Base-by-base conservation (phyloP, 352 stramenopile species). In the Globisporangium abappressorium region DNA sequence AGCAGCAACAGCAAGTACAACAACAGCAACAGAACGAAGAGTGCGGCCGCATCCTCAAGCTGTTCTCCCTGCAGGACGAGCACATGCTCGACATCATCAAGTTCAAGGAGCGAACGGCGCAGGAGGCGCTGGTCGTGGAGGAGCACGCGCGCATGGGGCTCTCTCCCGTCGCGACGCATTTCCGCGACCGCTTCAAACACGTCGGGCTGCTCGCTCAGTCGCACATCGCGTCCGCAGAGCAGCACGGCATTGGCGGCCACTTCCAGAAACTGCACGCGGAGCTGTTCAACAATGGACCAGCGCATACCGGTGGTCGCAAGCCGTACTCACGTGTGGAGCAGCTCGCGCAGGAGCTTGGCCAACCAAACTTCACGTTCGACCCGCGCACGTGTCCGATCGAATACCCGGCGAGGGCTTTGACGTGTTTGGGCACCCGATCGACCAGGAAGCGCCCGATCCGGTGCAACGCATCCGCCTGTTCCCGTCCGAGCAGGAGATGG, bases 171-270 rank as follows among this genome's bases (percentile, higher is more conserved):
- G 79, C 79, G 0, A 71, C 76, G 55, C 78, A 85, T 15, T 86
- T 92, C 57, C 84, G 84, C 20, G 79, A 88, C 22, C 77, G 82
- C 0, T 89, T 91, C 73, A 92, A 91, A 59, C 81, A 89, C 67
- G 69, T 92, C 9, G 71, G 71, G 18, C 11, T 80, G 28, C 70
- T 90, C 26, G 70, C 80, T 53, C 73, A 89, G 47, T 69, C 80
- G 64, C 76, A 88, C 62, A 64, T 65, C 36, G 63, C 77, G 3
- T 11, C 56, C 22, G 47, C 46, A 14, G 68, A 59, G 51, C 57
- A 73, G 18, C 57, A 81, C 30, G 83, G 84, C n/a, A 92, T 92
- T 51, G 68, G 84, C 55, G 81, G 81, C 22, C 84, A 89, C 43
- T 92, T 85, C 59, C 81, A 86, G 49, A 82, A 78, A 24, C 79